Conservation (phyloP, 2,329 filamentous ascomycete species). For the Sclerotinia borealis region DNA sequence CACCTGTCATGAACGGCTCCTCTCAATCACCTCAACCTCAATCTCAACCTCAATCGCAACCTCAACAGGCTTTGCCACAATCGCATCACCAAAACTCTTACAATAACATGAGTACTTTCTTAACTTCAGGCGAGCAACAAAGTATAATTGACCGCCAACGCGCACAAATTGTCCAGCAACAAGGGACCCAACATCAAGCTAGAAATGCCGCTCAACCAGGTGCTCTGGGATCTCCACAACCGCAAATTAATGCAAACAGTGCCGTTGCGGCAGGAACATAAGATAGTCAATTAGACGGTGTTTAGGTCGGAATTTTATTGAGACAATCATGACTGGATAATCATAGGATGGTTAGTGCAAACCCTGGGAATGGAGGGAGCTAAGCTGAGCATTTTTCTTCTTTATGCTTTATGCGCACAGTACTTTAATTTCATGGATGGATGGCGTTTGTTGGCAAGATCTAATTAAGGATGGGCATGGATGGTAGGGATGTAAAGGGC, state of each 20-base stretch:
- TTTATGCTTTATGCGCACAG: neutral
- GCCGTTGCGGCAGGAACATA: constrained; percentile 15
- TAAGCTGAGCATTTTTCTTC: neutral
- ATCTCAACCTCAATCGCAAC: neutral
- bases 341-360: neutral
- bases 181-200: constrained; percentile 28
- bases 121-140: constrained; percentile 33
- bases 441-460: constrained; percentile 1
- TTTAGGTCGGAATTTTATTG: neutral
- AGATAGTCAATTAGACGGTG: neutral
- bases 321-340: constrained; percentile 4
- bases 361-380: neutral
- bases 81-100: constrained; percentile 12
- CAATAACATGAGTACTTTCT: constrained; percentile 24
- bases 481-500: neutral
- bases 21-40: constrained; percentile 22
- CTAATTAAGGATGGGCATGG: neutral
- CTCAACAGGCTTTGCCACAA: constrained; percentile 3
- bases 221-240: constrained; percentile 23
- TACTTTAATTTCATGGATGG: constrained; percentile 9
- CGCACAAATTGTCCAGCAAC: constrained; percentile 33
- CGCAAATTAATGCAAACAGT: constrained; percentile 26
- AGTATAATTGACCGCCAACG: constrained; percentile 34
- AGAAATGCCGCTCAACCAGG: constrained; percentile 27
- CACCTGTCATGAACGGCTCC: constrained; percentile 24